Evolutionary conservation across 2,329 filamentous ascomycete species (phyloP), one percentile per base, ranked within the genome.

Genomic region (Exserohilum turcica): DNA sequence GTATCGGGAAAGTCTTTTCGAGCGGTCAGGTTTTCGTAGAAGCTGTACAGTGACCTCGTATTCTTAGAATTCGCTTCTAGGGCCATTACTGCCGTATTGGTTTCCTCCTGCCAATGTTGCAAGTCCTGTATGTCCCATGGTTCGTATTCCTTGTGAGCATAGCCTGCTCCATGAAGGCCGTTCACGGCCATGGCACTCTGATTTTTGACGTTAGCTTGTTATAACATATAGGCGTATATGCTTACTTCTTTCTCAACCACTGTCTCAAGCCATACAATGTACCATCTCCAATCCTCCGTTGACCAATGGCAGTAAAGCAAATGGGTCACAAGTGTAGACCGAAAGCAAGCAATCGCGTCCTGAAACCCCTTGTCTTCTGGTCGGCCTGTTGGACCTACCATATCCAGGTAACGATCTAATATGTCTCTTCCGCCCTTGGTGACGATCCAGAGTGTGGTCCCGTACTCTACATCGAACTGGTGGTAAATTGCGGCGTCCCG

Each of bases 371-470:
- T 68, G 43, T 75, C 70, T 48, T 77, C 70, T 15, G 62, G 38
- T 15, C 66, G 54, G 16, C 67, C 71, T 32, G 64, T 39, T n/a
- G 56, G 37, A 7, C 55, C 65, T 3, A 72, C 76, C 32, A 77
- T 15, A 16, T 75, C 58, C 49, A 72, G 61, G 36, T 55, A 63
- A 12, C 54, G 56, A 9, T 68, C 27, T 8, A 59, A 46, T 1
- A 69, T 37, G 29, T 68, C 64, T 9, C 21, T 24, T n/a, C 59
- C 28, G 0, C 74, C 76, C 39, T 77, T 76, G 0, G 73, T 72
- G 1, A 78, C 60, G 5, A 80, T 70, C 78, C 78, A 80, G 2
- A 79, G 44, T 0, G 74, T 63, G 1, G 64, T 76, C 0, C 76
- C 64, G 3, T 51, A 52, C 0, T 61, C 60, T 0, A 77, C 54